phyloP scores from a whole-genome alignment of 2,329 filamentous ascomycete genomes.

The Keithomyces neogunnii region DNA sequence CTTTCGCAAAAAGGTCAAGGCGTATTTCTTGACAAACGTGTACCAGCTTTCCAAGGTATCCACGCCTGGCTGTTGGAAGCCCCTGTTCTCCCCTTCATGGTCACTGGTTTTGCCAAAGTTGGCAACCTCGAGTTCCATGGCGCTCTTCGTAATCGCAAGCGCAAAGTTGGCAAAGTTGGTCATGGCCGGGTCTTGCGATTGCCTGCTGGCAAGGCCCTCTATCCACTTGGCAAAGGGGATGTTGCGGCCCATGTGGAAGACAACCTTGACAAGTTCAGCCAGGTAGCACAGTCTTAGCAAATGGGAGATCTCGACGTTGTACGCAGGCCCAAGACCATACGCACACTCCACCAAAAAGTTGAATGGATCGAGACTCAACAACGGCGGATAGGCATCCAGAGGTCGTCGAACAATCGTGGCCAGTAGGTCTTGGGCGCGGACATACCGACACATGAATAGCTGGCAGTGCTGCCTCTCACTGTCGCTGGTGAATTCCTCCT shows the following conservation, averaged over 20 bases:
- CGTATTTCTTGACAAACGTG: slow-evolving; percentile 67
- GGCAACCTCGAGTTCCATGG: slow-evolving; percentile 30
- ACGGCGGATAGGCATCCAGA: slow-evolving; percentile 41
- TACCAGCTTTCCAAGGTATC: slow-evolving; percentile 47
- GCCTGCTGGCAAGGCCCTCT: slow-evolving; percentile 32
- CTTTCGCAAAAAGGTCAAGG: slow-evolving; percentile 85
- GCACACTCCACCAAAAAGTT: slow-evolving; percentile 74
- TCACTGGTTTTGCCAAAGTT: slow-evolving; percentile 16
- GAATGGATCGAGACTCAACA: slow-evolving; percentile 65
- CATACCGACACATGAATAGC: slow-evolving; percentile 58
- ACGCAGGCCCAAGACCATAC: slow-evolving; percentile 58
- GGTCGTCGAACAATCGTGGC: slow-evolving; percentile 17
- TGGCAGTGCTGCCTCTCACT: slow-evolving; percentile 67
- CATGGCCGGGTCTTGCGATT: slow-evolving; percentile 36
- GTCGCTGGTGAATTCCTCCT: slow-evolving; percentile 57
- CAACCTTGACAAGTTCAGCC: slow-evolving; percentile 80
- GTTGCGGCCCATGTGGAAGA: slow-evolving; percentile 50
- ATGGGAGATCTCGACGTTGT: slow-evolving; percentile 67
- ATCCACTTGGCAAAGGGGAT: slow-evolving; percentile 43
- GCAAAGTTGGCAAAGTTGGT: slow-evolving; percentile 50
- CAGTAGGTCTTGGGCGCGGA: slow-evolving; percentile 30
- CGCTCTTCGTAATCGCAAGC: slow-evolving; percentile 34
- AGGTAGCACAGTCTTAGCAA: slow-evolving; percentile 80
- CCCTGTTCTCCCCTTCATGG: slow-evolving; percentile 31
- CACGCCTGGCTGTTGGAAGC: slow-evolving; percentile 47